Evolutionary conservation across 768 basidiomycete species (phyloP).

Genomic region (Kwoniella europaea): DNA sequence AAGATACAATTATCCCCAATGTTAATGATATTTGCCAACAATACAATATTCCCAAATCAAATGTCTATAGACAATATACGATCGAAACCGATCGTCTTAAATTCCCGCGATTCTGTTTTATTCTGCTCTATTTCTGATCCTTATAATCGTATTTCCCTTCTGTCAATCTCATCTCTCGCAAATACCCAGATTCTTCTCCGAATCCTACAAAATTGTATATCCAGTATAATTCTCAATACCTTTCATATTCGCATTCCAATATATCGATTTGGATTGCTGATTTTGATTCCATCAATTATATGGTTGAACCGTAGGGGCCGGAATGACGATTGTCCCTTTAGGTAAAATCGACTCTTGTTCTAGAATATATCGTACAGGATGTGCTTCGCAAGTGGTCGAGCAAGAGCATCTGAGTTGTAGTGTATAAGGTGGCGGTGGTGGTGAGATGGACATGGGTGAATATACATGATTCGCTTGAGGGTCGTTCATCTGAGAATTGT

Average conservation of each 20-base stretch:
- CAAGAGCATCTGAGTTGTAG: not conserved
- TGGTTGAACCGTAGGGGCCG: not conserved
- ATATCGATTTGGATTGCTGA: not conserved
- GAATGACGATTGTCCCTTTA: not conserved
- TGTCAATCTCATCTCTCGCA: no score
- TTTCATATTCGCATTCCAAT: not conserved
- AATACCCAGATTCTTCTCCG: no score
- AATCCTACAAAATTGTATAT: no score
- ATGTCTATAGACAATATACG: no score
- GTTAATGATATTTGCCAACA: no score
- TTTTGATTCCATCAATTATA: not conserved
- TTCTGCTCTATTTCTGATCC: no score
- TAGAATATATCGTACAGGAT: not conserved
- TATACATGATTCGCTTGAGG: not conserved
- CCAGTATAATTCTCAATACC: no score
- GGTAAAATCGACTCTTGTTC: not conserved
- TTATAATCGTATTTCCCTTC: no score
- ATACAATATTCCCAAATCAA: no score
- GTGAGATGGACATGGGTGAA: not conserved
- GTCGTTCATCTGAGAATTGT: not conserved
- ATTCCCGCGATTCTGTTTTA: no score
- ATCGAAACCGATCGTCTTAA: no score
- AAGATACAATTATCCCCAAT: no score
- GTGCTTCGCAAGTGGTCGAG: not conserved
- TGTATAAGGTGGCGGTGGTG: not conserved